phyloP scores from a whole-genome alignment of 2,329 filamentous ascomycete species.

The Grosmannia huntii region DNA sequence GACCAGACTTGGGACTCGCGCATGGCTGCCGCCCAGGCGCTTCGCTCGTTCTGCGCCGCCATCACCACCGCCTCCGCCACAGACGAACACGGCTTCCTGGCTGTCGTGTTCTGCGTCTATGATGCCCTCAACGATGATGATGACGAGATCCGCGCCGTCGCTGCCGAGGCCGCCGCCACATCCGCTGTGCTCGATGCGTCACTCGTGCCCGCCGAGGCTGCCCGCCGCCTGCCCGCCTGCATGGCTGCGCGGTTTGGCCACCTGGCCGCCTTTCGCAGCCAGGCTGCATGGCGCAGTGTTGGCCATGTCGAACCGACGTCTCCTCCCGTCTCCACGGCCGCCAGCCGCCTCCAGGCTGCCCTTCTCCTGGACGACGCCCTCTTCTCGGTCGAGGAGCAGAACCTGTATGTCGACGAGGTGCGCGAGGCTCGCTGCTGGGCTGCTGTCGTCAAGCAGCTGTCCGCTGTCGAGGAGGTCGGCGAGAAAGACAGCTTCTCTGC shows the following conservation, averaged over 20 bases:
- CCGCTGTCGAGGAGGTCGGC: constrained; percentile 11
- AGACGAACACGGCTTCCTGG: constrained; percentile 26
- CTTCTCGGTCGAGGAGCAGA: constrained; percentile 84
- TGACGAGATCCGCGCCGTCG: constrained; percentile 65
- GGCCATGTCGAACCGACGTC: constrained; percentile 13
- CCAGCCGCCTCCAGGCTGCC: constrained; percentile 23
- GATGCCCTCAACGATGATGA: constrained; percentile 80
- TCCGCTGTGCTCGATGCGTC: constrained; percentile 26
- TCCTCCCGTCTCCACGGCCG: constrained; percentile 11
- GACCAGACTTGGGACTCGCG: constrained; percentile 53
- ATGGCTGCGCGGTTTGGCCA: constrained; percentile 24
- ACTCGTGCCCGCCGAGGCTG: constrained; percentile 35
- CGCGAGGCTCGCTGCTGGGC: constrained; percentile 62
- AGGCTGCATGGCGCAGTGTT: constrained; percentile 30
- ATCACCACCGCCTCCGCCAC: too few relatives aligned
- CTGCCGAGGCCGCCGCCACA: constrained; percentile 34
- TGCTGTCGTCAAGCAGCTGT: constrained; percentile 24
- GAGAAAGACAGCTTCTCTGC: constrained; percentile 12
- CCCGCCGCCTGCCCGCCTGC: constrained; percentile 30
- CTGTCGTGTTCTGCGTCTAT: constrained; percentile 54
- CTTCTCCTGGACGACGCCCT: constrained; percentile 51
- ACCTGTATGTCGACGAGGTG: constrained; percentile 79
- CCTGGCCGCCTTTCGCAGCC: constrained; percentile 23
- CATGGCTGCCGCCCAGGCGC: constrained; percentile 42
- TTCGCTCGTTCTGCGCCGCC: constrained; percentile 32